Evolutionary conservation across 2,329 filamentous ascomycete species (phyloP).

Genomic region (Aureobasidium sp.): DNA sequence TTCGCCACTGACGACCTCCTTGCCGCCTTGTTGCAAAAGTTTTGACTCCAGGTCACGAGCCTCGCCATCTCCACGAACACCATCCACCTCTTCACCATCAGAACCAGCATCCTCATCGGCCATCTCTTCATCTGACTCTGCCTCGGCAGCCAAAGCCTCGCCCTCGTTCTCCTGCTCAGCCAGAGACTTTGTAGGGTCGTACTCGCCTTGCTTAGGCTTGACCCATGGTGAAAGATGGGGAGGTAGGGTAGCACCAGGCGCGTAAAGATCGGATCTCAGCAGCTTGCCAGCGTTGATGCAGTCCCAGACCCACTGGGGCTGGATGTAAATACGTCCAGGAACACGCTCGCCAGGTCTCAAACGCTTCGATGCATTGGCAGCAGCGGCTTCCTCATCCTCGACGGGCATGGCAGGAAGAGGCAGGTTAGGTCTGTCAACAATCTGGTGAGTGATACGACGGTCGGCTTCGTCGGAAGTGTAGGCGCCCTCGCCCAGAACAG

Average conservation of each 20-base stretch:
- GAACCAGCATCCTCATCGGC: conserved; percentile 37
- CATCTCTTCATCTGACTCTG: conserved; percentile 37
- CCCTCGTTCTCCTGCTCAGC: conserved; percentile 83
- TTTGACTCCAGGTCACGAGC: conserved; percentile 30
- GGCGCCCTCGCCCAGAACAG: conserved; percentile 80
- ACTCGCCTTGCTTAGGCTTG: conserved; percentile 75
- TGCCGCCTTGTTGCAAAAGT: conserved; percentile 20
- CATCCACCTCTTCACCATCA: conserved; percentile 30
- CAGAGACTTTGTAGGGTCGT: conserved; percentile 80
- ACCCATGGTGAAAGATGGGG: conserved; percentile 96
- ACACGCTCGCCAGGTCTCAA: conserved; percentile 62
- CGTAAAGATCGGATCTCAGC: conserved; percentile 79
- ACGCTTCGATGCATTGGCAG: conserved; percentile 41
- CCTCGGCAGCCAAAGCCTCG: conserved; percentile 57
- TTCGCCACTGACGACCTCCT: conserved; percentile 24
- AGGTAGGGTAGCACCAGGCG: conserved; percentile 79
- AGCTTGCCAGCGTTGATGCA: conserved; percentile 88
- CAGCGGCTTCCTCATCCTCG: conserved; percentile 51
- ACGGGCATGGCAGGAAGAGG: conserved; percentile 37
- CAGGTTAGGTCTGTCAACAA: conserved; percentile 81
- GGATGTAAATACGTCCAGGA: conserved; percentile 85
- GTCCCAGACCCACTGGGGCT: conserved; percentile 99
- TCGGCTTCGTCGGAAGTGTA: conserved; percentile 88
- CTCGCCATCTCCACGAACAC: conserved; percentile 31
- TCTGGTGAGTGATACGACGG: conserved; percentile 86